Base-by-base conservation (phyloP, 805 yeast genomes). In the Metschnikowia lochheadii region DNA sequence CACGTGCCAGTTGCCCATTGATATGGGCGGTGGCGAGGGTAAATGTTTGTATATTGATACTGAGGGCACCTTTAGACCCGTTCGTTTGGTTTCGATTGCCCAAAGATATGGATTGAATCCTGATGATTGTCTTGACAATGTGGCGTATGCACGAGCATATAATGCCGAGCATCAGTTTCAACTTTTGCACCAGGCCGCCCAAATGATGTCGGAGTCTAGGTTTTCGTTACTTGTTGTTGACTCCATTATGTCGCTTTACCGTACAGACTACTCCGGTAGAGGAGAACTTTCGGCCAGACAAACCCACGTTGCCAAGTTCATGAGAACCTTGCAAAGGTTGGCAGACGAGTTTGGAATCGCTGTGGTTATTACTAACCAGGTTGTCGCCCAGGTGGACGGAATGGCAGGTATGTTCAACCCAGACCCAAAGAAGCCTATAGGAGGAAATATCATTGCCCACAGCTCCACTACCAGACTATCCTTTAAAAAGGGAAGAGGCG, bases 281-380 rank as follows among this genome's bases (percentile, higher is more conserved):
- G 99, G 97, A 33, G 99, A 94, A 68, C 77, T 94, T 56, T 85
- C 95, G 60, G 96, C 97, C 3, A 79, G 99, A 59, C 99, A 94
- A 70, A 82, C 84, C 73, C 97, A 89, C 63, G 91, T 94, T 49
- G 97, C 97, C 31, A 86, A 85, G 68, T 90, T 86, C 63, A 84
- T 94, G 91, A 79, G 98, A 60, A 84, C 87, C 17, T 78, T 94
- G 53, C 98, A 94, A 68, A 75, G 96, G 60, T 77, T 94, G 49
- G 98, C 98, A 0, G 99, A 94, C 68, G 98, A 92, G 72, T 94
- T 88, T 69, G 99, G 99, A 42, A 89, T 94, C 50, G 99, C 98
- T 0, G 96, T 92, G 8, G 90, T 94, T 6, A 89, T 94, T 42
- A 73, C 78, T 39, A 94, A 94, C 70, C 99, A 94, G 69, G 99